These are phyloP conservation scores for Volvariella surrecta DNA, from an alignment of 1,284 basidiomycete species.

Conservation along the genomic window DNA sequence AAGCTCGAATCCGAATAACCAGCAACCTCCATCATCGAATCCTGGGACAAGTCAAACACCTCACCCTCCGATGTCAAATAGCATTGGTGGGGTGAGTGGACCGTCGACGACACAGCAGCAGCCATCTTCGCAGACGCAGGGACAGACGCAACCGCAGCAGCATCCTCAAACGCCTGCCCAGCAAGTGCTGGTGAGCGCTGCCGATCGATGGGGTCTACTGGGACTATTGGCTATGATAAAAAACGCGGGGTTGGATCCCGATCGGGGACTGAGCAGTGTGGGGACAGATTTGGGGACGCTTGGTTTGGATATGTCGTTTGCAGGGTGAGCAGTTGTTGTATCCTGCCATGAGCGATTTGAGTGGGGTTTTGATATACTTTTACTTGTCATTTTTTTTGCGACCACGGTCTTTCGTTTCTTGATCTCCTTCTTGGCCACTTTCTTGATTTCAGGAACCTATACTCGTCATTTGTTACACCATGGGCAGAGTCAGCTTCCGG, in stretches of 20 bases:
- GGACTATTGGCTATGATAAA: conserved; percentile 90
- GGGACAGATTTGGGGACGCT: conserved; percentile 92
- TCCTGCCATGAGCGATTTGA: not conserved
- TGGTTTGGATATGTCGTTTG: conserved; percentile 83
- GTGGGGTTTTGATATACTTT: conserved; percentile 9
- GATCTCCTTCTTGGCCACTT: conserved; percentile 8
- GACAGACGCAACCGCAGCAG: conserved; percentile 22
- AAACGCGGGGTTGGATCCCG: conserved; percentile 70
- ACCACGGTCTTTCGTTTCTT: not conserved
- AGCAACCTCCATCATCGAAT: conserved; percentile 19
- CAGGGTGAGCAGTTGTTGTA: conserved; percentile 51
- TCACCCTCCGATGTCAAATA: too few relatives aligned
- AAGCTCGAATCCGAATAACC: conserved; percentile 16
- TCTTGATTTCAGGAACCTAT: conserved; percentile 61
- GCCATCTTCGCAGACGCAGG: too few relatives aligned
- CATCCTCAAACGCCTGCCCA: conserved; percentile 87
- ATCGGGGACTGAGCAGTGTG: conserved; percentile 79
- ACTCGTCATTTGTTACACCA: conserved; percentile 93
- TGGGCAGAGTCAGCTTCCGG: conserved; percentile 88
- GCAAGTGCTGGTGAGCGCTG: conserved; percentile 89
- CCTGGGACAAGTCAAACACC: conserved; percentile 2
- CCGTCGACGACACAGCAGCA: too few relatives aligned
- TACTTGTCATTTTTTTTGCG: conserved; percentile 3
- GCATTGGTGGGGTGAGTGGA: too few relatives aligned
- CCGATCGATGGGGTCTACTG: conserved; percentile 91